phyloP scores from a whole-genome alignment of 768 basidiomycete genomes.

The Trametopsis cervina region DNA sequence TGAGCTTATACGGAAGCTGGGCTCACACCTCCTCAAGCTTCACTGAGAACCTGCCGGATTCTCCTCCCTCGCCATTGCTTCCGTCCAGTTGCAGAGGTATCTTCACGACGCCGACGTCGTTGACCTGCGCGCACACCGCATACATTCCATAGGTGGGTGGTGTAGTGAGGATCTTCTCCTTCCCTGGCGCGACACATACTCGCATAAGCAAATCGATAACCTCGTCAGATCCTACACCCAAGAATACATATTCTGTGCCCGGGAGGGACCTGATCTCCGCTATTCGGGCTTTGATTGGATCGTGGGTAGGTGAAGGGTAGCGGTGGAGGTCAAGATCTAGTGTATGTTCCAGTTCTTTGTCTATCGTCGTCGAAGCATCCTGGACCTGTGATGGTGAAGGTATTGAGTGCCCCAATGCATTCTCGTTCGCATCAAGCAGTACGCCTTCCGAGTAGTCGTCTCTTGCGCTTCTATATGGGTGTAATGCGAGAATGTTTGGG shows the following conservation, averaged over 20 bases:
- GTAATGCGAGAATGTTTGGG: constrained; percentile 88
- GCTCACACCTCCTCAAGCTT: constrained; percentile 62
- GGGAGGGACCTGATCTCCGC: constrained; percentile 68
- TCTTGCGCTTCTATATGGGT: constrained; percentile 92
- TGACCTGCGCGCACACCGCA: constrained; percentile 87
- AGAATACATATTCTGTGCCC: constrained; percentile 58
- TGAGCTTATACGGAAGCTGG: neutral
- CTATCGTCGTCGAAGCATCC: constrained; percentile 12
- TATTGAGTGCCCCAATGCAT: constrained; percentile 85
- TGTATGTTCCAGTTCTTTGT: constrained; percentile 30
- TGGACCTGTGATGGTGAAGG: constrained; percentile 24
- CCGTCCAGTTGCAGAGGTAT: constrained; percentile 61
- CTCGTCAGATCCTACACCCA: constrained; percentile 97
- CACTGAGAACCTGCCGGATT: constrained; percentile 64
- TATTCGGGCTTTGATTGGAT: constrained; percentile 68
- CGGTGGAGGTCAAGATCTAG: constrained; percentile 63
- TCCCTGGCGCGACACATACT: constrained; percentile 71
- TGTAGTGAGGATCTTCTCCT: constrained; percentile 79
- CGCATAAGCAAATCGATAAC: constrained; percentile 93
- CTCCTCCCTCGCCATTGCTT: constrained; percentile 65
- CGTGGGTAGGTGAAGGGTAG: constrained; percentile 91
- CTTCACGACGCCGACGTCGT: constrained; percentile 80
- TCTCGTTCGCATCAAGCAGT: constrained; percentile 97
- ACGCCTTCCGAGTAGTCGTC: constrained; percentile 93
- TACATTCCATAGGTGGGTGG: constrained; percentile 99